Percentiles rank a stretch among this genome's conserved stretches.
phyloP scores from a whole-genome alignment of 768 basidiomycete species.

The Rhodotorula kratochvilovae region DNA sequence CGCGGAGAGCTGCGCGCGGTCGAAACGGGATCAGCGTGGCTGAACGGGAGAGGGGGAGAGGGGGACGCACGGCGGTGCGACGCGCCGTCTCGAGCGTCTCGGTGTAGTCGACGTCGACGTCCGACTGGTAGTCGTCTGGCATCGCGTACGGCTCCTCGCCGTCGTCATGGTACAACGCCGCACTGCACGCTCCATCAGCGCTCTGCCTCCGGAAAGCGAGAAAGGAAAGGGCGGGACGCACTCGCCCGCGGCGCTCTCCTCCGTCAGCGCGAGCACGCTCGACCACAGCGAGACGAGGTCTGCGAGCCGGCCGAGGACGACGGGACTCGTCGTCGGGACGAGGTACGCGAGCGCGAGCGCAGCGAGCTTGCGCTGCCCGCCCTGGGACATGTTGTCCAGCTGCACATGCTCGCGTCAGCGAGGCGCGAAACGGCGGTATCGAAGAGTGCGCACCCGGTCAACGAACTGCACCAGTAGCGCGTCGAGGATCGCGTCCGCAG shows the following conservation, averaged over 20 bases:
- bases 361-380: constrained; percentile 72
- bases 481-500: constrained; percentile 61
- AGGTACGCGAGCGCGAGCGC: constrained; percentile 77
- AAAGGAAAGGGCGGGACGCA: constrained; percentile 8
- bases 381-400: constrained; percentile 89
- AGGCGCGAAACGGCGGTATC: background rate
- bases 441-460: constrained; percentile 51
- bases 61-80: constrained; percentile 59
- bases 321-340: constrained; percentile 66
- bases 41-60: background rate
- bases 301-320: constrained; percentile 66
- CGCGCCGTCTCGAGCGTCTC: constrained; percentile 73
- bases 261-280: constrained; percentile 80
- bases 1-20: constrained; percentile 57
- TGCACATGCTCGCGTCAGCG: constrained; percentile 43
- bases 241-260: constrained; percentile 56
- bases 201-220: no score
- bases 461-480: constrained; percentile 73
- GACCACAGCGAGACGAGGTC: constrained; percentile 84
- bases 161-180: constrained; percentile 25
- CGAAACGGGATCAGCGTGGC: background rate
- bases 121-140: constrained; percentile 33
- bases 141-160: background rate
- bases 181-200: background rate
- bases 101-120: constrained; percentile 53